Base-by-base conservation (phyloP, 208 protist genomes). In the Trypanosomatidae sp. region DNA sequence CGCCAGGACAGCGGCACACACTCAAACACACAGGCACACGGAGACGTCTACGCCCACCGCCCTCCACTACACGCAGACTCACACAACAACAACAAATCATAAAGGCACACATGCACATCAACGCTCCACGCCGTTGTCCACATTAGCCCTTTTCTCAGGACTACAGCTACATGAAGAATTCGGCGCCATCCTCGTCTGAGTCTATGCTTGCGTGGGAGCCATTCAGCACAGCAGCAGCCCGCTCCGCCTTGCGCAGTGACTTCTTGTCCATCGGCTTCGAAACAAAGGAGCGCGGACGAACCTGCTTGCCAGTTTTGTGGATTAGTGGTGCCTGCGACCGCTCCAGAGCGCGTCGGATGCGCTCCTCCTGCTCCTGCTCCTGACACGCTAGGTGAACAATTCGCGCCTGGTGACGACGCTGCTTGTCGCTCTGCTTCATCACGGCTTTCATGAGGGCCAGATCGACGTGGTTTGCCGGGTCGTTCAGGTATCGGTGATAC, bases 351-450 rank as follows among this genome's bases (percentile, higher is more conserved):
- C 84, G 76, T 25, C 71, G 76, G 59, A 86, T 94, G 10, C 84
- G 86, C 74, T 97, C 86, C 74, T 97, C 93, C 68, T 89, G 84
- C 79, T 94, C 89, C 60, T 68, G 64, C 19, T 80, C 80, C 71
- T 96, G 91, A 69, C 87, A 81, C n/a, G 86, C 89, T 58, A 96
- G 78, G 77, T 92, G 86, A 65, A 91, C 64, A 46, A 90, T 84
- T 17, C 95, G 82, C 8, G 92, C 89, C 81, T 88, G 50, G 0
- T 84, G 79, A 36, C 93, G 83, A 3, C 95, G 86, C 77, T 97
- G 84, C 86, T 96, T 96, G 76, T 97, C 92, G 67, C 87, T 86
- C 10, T 83, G 76, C 80, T 96, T 98, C 76, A 95, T 90, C 25
- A 95, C 84, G 19, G 79, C 69, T 74, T 86, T 77, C 56, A 96